phyloP scores from a whole-genome alignment of 148 eudicot genomes.

The Nyssa sinensis region DNA sequence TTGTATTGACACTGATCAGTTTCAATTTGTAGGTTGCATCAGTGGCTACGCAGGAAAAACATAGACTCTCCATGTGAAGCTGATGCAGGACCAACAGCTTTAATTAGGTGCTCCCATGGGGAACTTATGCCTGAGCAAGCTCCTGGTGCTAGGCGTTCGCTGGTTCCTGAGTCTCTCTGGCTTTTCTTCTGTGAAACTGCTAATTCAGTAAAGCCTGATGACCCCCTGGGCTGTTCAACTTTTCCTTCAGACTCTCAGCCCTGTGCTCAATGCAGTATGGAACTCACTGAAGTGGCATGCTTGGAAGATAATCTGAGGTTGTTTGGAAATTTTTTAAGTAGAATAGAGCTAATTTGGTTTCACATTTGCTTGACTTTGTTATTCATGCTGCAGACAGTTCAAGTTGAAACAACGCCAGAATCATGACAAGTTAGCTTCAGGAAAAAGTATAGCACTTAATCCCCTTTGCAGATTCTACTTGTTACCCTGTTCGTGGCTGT shows the following conservation, averaged over 20 bases:
- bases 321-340: conserved; percentile 11
- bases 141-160: conserved; percentile 75
- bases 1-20: conserved; percentile 5
- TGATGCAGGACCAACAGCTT: conserved; percentile 92
- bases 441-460: conserved; percentile 53
- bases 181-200: conserved; percentile 66
- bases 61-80: conserved; percentile 77
- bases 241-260: conserved; percentile 62
- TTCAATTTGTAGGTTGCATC: conserved; percentile 67
- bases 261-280: conserved; percentile 62
- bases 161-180: conserved; percentile 90
- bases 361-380: conserved; percentile 22
- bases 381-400: conserved; percentile 60
- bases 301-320: conserved; percentile 71
- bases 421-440: conserved; percentile 83
- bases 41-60: conserved; percentile 80
- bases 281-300: conserved; percentile 68
- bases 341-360: neutral
- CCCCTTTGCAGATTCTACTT: conserved; percentile 62
- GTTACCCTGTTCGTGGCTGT: conserved; percentile 85
- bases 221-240: conserved; percentile 62
- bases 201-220: conserved; percentile 75
- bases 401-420: conserved; percentile 76
- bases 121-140: conserved; percentile 85
- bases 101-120: conserved; percentile 91